Evolutionary conservation across 805 yeast species (phyloP).

Genomic region (Lipomyces mesembrius): DNA sequence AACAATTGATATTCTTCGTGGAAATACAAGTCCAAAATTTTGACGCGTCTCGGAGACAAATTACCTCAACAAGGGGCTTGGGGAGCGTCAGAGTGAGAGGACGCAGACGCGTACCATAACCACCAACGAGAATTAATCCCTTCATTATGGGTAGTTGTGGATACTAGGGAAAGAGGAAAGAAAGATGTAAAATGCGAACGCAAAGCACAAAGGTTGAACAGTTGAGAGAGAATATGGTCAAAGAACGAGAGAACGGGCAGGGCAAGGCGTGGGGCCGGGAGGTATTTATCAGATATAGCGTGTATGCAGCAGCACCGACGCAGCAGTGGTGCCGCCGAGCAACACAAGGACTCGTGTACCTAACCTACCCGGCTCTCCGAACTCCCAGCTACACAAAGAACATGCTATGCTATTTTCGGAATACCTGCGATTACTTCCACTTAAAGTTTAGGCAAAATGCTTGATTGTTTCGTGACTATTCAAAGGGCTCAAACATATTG

Average conservation of each 20-base stretch:
- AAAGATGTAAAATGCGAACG: neutral
- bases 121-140: conserved; percentile 91
- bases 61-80: conserved; percentile 43
- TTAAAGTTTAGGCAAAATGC: too few relatives aligned
- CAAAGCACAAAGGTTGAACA: conserved; percentile 13
- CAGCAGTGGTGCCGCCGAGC: neutral
- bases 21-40: neutral
- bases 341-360: neutral
- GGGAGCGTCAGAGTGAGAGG: conserved; percentile 61
- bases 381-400: neutral
- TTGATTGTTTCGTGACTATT: too few relatives aligned
- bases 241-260: conserved; percentile 7
- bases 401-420: neutral
- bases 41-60: neutral
- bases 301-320: conserved; percentile 13
- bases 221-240: conserved; percentile 8
- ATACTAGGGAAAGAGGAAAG: neutral
- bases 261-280: conserved; percentile 1
- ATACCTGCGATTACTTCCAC: neutral
- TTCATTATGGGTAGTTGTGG: conserved; percentile 22
- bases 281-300: neutral
- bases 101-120: conserved; percentile 99
- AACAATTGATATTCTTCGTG: conserved; percentile 7
- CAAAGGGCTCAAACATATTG: too few relatives aligned
- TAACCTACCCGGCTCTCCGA: neutral